Base-by-base conservation (phyloP, 306 rosid genomes). In the Morella rubra region DNA sequence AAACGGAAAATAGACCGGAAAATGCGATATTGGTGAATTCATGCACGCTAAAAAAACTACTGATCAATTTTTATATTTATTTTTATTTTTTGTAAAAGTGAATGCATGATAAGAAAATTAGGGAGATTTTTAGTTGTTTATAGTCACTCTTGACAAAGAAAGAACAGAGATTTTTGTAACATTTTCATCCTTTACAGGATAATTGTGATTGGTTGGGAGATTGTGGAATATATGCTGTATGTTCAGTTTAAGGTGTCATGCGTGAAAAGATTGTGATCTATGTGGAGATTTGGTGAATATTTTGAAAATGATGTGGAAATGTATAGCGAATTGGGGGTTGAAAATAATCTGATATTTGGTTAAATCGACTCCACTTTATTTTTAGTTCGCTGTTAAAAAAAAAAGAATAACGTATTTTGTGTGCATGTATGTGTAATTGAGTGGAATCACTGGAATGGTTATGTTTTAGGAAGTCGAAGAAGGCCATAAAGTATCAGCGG, bases 381-480 rank as follows among this genome's bases (percentile, higher is more conserved):
- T 20, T 22, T 78, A 8, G 12, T 5, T 70, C 56, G 14, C 37
- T 32, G 10, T 27, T 61, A 2, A 32, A 32, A 32, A 27, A 27
- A 13, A 16, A 66, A 42, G 8, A 42, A n/a, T 18, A 41, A 42
- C 9, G 19, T 32, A 19, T 24, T 51, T 64, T 75, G 49, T 32
- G 56, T 54, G 19, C 45, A 46, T 41, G n/a, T 42, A 65, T 74
- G 44, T 40, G 24, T 18, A 32, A 19, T 81, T 66, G 72, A 79
- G 64, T 56, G 22, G 66, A 46, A 75, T 32, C 20, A 73, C 76
- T 75, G 80, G 78, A 75, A 73, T 42, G 69, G 18, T 49, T 78
- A 41, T 79, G 65, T 77, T 81, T 59, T 81, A 85, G 91, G 89
- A 83, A 79, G 87, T 80, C 50, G 67, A 83, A 51, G 54, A 64